phyloP scores from a whole-genome alignment of 768 basidiomycete genomes.

The Leccinum ochraceum region DNA sequence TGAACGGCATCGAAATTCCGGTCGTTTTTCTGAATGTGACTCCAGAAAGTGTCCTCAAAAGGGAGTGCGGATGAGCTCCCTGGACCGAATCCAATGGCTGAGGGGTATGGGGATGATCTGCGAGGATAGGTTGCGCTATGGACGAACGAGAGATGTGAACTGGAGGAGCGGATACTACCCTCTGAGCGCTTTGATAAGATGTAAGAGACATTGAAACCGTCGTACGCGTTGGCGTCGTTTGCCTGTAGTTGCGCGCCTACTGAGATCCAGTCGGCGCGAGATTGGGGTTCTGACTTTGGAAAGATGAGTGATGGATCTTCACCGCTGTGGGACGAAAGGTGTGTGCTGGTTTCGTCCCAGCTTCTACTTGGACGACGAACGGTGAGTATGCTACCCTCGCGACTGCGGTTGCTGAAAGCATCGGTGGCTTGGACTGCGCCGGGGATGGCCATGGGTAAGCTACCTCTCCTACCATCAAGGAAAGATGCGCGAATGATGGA shows the following conservation, averaged over 20 bases:
- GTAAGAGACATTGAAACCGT: slow-evolving; percentile 49
- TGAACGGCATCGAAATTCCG: slow-evolving; percentile 44
- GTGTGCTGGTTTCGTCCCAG: slow-evolving; percentile 46
- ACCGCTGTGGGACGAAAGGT: slow-evolving; percentile 20
- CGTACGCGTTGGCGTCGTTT: slow-evolving; percentile 16
- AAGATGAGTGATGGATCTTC: slow-evolving; percentile 32
- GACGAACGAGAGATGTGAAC: slow-evolving; percentile 24
- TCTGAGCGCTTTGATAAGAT: slow-evolving; percentile 37
- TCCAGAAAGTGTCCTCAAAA: slow-evolving; percentile 42
- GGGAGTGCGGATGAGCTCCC: slow-evolving; percentile 38
- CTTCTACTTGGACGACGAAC: slow-evolving; percentile 63
- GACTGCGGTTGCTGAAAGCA: slow-evolving; percentile 39
- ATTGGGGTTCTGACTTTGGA: slow-evolving; percentile 47
- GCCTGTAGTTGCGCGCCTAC: slow-evolving; percentile 43
- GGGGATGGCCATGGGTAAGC: slow-evolving; percentile 63
- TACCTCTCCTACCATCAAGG: slow-evolving; percentile 45
- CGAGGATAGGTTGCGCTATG: neutral
- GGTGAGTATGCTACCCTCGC: slow-evolving; percentile 60
- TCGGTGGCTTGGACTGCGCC: slow-evolving; percentile 28
- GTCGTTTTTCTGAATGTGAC: slow-evolving; percentile 39
- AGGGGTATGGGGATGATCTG: slow-evolving; percentile 31
- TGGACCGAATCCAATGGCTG: slow-evolving; percentile 19
- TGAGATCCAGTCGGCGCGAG: slow-evolving; percentile 52
- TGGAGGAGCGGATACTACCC: slow-evolving; percentile 37
- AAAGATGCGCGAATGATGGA: slow-evolving; percentile 24